A percentile compares a stretch with the other conserved stretches of the same genome.
phyloP scores from a whole-genome alignment of 2,329 filamentous ascomycete genomes.

The Phaeosphaeria sp. region DNA sequence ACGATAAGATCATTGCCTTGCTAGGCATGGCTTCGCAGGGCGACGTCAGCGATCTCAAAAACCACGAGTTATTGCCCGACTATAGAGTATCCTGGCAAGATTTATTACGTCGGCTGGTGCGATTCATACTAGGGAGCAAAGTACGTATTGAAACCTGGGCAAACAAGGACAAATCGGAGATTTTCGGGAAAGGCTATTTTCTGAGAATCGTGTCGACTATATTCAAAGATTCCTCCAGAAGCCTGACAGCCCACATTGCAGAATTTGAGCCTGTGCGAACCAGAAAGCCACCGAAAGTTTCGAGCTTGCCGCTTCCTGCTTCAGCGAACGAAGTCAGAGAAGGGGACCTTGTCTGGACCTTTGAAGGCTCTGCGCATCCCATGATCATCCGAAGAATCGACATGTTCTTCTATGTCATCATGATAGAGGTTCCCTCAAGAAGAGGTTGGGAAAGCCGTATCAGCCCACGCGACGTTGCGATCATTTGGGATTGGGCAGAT shows the following conservation, averaged over 20 bases:
- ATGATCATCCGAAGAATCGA: neutral
- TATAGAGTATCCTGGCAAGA: conserved; percentile 6
- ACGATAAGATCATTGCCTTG: conserved; percentile 21
- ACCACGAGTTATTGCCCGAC: conserved; percentile 2
- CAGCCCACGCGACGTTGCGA: neutral
- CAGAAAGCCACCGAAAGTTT: too few relatives aligned
- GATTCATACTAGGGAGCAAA: conserved; percentile 5
- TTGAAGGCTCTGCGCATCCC: neutral
- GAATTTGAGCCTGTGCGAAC: neutral
- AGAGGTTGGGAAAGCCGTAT: neutral
- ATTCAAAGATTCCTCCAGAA: neutral
- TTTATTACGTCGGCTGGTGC: conserved; percentile 6
- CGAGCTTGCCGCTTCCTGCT: neutral
- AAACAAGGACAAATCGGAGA: conserved; percentile 3
- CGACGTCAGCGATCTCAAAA: neutral
- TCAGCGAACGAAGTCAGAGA: neutral
- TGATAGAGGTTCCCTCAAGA: neutral
- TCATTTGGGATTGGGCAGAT: neutral
- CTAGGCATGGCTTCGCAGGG: conserved; percentile 9
- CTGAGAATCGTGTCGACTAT: neutral
- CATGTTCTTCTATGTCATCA: neutral
- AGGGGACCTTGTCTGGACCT: neutral
- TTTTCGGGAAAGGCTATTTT: neutral
- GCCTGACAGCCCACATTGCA: neutral
- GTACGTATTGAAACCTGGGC: conserved; percentile 5